Base-by-base conservation (phyloP, 208 protist genomes). In the Leishmania aethiopica region DNA sequence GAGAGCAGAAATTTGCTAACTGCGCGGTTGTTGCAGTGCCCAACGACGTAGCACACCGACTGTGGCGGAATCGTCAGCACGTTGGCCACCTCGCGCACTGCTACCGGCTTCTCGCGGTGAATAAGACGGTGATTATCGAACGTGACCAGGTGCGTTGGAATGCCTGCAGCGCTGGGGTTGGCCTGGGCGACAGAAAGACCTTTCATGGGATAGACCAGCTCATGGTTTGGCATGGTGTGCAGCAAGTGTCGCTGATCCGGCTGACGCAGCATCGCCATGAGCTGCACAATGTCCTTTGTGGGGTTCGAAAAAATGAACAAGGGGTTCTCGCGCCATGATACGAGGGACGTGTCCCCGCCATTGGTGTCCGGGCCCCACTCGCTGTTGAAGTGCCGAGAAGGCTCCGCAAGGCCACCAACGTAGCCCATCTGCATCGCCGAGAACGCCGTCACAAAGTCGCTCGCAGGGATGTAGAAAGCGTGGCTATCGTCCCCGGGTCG, bases 281-380 rank as follows among this genome's bases (percentile, higher is more conserved):
- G 62, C 75, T 91, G 82, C 22, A 94, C 73, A 17, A 83, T 75
- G 47, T 89, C 79, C 0, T 83, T 57, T 0, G 86, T 79, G 15
- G 40, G 67, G 78, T 92, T 93, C 0, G 59, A 60, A 19, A 91
- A 74, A 42, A 86, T 75, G 78, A 92, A 95, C 42, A 92, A 78
- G 35, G 91, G 91, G 74, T 95, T 95, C 74, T 90, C 78, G 49
- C 89, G 85, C 90, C 91, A 95, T 7, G 89, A 89, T 1, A 90
- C 77, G 49, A 86, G 75, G 0, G 83, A 86, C 40, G 91, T 88
- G 59, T 93, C 91, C 13, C 91, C 91, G 13, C 91, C 91, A 13
- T 85, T 89, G 45, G 89, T 88, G 8, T 69, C 69, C 2, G 84
- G 81, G 49, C 81, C 88, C 91, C 91, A 95, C 66, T 93, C 85